Conservation (phyloP, 805 yeast species). For the Lachancea thermotolerans region DNA sequence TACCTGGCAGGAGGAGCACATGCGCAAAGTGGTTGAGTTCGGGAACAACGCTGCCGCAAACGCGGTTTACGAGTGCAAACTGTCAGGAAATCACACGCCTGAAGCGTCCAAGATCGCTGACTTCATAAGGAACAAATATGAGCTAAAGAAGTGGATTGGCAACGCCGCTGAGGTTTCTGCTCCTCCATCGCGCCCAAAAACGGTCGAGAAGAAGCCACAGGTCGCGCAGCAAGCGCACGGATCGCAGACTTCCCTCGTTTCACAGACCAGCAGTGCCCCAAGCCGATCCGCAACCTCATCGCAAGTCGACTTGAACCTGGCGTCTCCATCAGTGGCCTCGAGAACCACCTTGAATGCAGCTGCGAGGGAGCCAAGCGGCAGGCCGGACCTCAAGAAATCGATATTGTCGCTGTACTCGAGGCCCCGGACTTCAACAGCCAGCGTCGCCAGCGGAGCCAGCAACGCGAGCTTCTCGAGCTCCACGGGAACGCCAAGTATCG, state of each 20-base stretch:
- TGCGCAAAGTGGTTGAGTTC: constrained; percentile 75
- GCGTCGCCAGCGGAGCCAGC: constrained; percentile 4
- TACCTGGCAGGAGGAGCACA: constrained; percentile 93
- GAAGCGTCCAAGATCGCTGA: constrained; percentile 80
- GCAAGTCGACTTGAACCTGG: constrained; percentile 9
- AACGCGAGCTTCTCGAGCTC: constrained; percentile 6
- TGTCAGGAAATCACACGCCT: constrained; percentile 55
- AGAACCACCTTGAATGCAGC: not conserved
- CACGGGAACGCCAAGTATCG: constrained; percentile 4
- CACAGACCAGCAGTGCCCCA: not conserved
- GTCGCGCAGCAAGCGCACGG: constrained; percentile 3
- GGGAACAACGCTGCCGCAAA: constrained; percentile 73
- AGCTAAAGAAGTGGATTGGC: constrained; percentile 77
- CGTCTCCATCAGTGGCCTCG: constrained; percentile 5
- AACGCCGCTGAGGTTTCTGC: constrained; percentile 10
- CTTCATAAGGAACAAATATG: constrained; percentile 89
- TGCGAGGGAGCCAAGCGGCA: constrained; percentile 15
- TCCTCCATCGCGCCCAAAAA: not conserved
- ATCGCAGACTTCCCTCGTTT: not conserved
- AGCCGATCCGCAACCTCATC: constrained; percentile 5
- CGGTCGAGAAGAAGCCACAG: constrained; percentile 13
- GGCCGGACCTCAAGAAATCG: constrained; percentile 89
- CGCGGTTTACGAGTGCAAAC: constrained; percentile 71
- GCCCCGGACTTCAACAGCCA: constrained; percentile 24
- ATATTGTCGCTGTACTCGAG: constrained; percentile 82